Percentiles rank a stretch among this genome's conserved stretches.
Evolutionary conservation across 2,329 filamentous ascomycete species (phyloP).

Genomic region (Trichoderma lentiforme): DNA sequence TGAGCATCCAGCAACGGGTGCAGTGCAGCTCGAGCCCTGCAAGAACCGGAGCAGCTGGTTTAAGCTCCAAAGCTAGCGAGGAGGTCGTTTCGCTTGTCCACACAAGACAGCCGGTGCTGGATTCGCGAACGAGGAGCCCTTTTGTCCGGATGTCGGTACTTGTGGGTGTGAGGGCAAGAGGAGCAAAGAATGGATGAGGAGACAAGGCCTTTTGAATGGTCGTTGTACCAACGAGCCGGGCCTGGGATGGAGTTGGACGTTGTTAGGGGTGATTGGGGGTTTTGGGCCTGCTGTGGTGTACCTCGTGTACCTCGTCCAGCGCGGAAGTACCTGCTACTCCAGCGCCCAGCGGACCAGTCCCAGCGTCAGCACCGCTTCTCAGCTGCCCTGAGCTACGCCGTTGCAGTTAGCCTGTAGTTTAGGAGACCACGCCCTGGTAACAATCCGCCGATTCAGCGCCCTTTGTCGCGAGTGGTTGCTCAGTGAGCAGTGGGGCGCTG

Average conservation of each 20-base stretch:
- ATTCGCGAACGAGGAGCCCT: slow-evolving; percentile 20
- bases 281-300: slow-evolving; percentile 1
- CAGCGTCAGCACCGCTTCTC: slow-evolving; percentile 17
- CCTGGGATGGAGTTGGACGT: slow-evolving; percentile 30
- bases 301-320: background rate
- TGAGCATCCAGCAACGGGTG: slow-evolving; percentile 13
- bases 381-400: slow-evolving; percentile 15
- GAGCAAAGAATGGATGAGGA: slow-evolving; percentile 33
- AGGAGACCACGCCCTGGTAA: slow-evolving; percentile 13
- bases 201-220: slow-evolving; percentile 42
- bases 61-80: background rate
- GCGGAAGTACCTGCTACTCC: background rate
- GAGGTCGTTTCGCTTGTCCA: slow-evolving; percentile 15
- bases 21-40: slow-evolving; percentile 2
- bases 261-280: slow-evolving; percentile 30
- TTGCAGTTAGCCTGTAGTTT: slow-evolving; percentile 13
- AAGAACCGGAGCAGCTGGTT: slow-evolving; percentile 1
- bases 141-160: slow-evolving; percentile 21
- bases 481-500: slow-evolving; percentile 16
- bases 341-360: slow-evolving; percentile 4
- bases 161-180: slow-evolving; percentile 31
- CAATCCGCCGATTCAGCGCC: background rate
- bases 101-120: background rate
- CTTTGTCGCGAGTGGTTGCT: slow-evolving; percentile 17
- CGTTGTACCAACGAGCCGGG: slow-evolving; percentile 20